phyloP scores from a whole-genome alignment of 1,139 yeast genomes.

The Pichia cactophila region DNA sequence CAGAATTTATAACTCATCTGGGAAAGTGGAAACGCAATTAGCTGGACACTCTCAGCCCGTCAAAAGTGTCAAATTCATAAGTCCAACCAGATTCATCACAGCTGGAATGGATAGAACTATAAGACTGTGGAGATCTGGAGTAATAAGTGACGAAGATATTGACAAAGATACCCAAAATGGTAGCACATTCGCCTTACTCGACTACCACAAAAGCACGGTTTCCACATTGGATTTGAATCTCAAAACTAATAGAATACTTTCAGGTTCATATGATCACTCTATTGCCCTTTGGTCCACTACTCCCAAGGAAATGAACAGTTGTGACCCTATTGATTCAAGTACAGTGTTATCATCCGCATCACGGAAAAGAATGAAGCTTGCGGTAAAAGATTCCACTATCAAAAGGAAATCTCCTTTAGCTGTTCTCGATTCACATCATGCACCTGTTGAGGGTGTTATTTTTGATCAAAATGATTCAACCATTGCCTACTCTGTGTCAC shows the following conservation, averaged over 20 bases:
- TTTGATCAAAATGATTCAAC: conserved; percentile 67
- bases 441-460: conserved; percentile 78
- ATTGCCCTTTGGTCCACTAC: conserved; percentile 86
- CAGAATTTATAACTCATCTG: conserved; percentile 78
- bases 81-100: conserved; percentile 68
- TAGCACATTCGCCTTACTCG: conserved; percentile 71
- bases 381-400: conserved; percentile 66
- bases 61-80: conserved; percentile 71
- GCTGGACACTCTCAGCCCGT: conserved; percentile 86
- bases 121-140: conserved; percentile 75
- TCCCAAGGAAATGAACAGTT: conserved; percentile 73
- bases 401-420: conserved; percentile 78
- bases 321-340: conserved; percentile 43
- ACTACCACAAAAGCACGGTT: conserved; percentile 86
- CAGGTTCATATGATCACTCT: conserved; percentile 79
- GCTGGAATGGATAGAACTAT: conserved; percentile 87
- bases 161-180: conserved; percentile 59
- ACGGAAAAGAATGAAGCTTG: conserved; percentile 81
- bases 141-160: conserved; percentile 38
- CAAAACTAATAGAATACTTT: conserved; percentile 51
- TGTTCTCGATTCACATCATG: conserved; percentile 69
- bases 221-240: conserved; percentile 61
- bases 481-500: conserved; percentile 90
- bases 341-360: conserved; percentile 59
- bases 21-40: conserved; percentile 74